Evolutionary conservation across 192 early-diverging fungal species (phyloP).

Genomic region (Obelidium mucronatum): DNA sequence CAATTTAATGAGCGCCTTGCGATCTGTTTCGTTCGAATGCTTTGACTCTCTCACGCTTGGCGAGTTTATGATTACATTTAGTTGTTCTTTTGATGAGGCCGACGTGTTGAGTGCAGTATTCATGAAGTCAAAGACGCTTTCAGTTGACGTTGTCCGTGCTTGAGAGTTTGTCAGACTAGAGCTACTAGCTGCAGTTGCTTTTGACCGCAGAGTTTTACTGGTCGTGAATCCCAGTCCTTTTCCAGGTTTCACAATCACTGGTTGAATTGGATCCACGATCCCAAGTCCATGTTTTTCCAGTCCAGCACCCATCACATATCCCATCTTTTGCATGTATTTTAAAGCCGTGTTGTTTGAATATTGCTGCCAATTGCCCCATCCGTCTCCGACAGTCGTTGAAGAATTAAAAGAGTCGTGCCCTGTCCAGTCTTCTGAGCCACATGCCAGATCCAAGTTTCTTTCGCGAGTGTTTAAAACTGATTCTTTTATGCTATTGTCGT

Average conservation of each 20-base stretch:
- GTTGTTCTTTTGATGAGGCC: too few relatives aligned
- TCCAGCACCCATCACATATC: conserved; percentile 87
- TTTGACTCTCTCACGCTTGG: neutral
- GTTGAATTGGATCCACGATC: conserved; percentile 90
- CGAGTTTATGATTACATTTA: too few relatives aligned
- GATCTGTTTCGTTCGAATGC: neutral
- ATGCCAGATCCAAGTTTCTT: too few relatives aligned
- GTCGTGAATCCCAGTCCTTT: neutral
- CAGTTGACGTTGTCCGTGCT: neutral
- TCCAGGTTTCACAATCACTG: conserved; percentile 71
- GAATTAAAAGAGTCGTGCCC: too few relatives aligned
- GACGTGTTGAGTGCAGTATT: neutral
- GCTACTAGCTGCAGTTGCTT: too few relatives aligned
- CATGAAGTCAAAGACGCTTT: neutral
- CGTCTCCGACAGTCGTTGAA: too few relatives aligned
- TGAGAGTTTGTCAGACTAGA: too few relatives aligned
- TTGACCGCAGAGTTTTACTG: neutral
- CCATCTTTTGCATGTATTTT: conserved; percentile 60
- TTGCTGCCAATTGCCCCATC: neutral
- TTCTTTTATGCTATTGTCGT: too few relatives aligned
- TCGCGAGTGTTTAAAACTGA: too few relatives aligned
- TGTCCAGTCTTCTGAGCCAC: too few relatives aligned
- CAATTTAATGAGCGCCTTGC: neutral
- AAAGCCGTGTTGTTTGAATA: neutral
- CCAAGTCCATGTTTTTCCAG: conserved; percentile 84